Conservation (phyloP, 768 basidiomycete genomes). For the Pisolithus sp. region DNA sequence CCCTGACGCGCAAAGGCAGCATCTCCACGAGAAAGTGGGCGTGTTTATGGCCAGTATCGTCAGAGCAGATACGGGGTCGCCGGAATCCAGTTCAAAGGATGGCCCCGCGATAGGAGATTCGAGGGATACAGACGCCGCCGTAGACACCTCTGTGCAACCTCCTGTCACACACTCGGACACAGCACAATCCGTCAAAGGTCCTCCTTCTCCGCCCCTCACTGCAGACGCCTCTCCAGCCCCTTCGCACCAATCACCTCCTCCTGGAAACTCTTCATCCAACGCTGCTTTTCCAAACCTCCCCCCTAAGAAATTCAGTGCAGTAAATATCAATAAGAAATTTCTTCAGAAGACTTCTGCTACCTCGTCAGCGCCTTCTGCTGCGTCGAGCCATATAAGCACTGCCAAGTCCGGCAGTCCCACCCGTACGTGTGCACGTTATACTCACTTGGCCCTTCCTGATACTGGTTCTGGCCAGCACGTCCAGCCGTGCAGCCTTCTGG, state of each 20-base stretch:
- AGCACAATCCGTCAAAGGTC: conserved; percentile 6
- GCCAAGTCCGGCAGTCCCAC: conserved; percentile 46
- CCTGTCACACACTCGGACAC: conserved; percentile 11
- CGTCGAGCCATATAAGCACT: conserved; percentile 34
- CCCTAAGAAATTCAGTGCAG: conserved; percentile 81
- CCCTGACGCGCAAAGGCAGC: conserved; percentile 7
- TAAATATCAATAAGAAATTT: conserved; percentile 96
- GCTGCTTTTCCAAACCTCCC: conserved; percentile 37
- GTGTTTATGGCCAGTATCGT: conserved; percentile 78
- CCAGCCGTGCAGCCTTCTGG: conserved; percentile 46
- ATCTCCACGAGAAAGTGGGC: conserved; percentile 52
- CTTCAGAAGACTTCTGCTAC: conserved; percentile 78
- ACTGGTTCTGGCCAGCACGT: conserved; percentile 41
- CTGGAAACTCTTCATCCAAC: conserved; percentile 3
- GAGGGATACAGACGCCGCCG: conserved; percentile 2
- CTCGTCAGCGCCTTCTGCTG: conserved; percentile 40
- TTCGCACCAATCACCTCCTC: conserved; percentile 5
- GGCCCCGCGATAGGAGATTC: conserved; percentile 7
- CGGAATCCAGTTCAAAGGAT: conserved; percentile 33
- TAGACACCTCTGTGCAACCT: conserved; percentile 12
- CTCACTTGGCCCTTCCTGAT: conserved; percentile 11
- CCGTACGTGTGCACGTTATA: conserved; percentile 37
- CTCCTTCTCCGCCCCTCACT: conserved; percentile 7
- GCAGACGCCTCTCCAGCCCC: conserved; percentile 13
- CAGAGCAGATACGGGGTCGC: conserved; percentile 37